A percentile compares a stretch with the other conserved stretches of the same genome.
These are phyloP conservation scores for Didymella keratinophila DNA, from an alignment of 2,329 filamentous ascomycete species.

Conservation along the genomic window DNA sequence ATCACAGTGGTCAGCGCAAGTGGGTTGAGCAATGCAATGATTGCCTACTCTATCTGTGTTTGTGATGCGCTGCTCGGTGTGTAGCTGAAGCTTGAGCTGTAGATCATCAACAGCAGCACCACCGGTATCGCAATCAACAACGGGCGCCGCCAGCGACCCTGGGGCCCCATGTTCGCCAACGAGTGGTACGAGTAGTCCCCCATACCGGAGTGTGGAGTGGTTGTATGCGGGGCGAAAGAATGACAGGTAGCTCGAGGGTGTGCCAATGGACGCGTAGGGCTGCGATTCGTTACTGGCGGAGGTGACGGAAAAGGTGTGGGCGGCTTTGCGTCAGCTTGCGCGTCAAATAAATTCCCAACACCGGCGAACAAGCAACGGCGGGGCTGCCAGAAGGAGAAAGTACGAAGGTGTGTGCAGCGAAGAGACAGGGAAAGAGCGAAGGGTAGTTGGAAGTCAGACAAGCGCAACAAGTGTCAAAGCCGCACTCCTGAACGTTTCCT, in stretches of 20 bases:
- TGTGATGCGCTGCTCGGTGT: constrained; percentile 30
- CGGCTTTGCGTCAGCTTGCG: constrained; percentile 17
- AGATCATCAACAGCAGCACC: constrained; percentile 41
- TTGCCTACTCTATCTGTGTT: constrained; percentile 33
- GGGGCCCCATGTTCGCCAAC: constrained; percentile 44
- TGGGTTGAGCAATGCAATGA: neutral
- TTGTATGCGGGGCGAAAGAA: constrained; percentile 10
- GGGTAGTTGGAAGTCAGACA: constrained; percentile 16
- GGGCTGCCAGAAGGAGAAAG: constrained; percentile 5
- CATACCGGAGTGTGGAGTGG: constrained; percentile 18
- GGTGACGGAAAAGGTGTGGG: constrained; percentile 3
- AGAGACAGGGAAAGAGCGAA: constrained; percentile 24
- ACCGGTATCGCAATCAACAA: constrained; percentile 45
- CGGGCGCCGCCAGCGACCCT: constrained; percentile 47
- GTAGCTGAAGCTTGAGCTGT: constrained; percentile 38
- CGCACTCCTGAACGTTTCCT: constrained; percentile 21
- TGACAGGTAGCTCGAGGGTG: constrained; percentile 2
- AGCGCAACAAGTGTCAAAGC: constrained; percentile 22
- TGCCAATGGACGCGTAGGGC: constrained; percentile 5
- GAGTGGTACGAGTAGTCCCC: constrained; percentile 42
- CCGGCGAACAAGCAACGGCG: constrained; percentile 1
- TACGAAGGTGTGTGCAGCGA: constrained; percentile 18
- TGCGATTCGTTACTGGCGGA: constrained; percentile 11
- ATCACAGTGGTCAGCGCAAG: constrained; percentile 13
- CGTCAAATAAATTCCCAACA: constrained; percentile 1